Conservation (phyloP, 192 early-diverging fungal species). For the Coemansia sp. region DNA sequence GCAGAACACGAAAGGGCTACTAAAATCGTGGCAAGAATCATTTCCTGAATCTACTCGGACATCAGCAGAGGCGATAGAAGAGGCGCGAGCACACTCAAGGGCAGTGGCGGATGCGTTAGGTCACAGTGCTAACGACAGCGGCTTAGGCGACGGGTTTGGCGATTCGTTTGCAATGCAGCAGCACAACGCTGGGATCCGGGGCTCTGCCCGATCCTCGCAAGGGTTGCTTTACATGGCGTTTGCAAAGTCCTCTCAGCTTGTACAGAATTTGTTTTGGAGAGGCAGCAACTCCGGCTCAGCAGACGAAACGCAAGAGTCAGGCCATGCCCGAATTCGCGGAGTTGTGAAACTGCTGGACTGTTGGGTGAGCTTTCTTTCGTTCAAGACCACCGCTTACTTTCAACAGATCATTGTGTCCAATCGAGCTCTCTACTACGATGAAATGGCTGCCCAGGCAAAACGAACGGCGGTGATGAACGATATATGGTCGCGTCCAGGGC, state of each 20-base stretch:
- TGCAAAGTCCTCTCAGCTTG: slow-evolving; percentile 45
- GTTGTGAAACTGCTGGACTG: slow-evolving; percentile 31
- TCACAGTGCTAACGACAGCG: slow-evolving; percentile 1
- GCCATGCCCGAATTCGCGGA: slow-evolving; percentile 21
- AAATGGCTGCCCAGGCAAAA: slow-evolving; percentile 13
- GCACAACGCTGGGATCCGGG: background rate
- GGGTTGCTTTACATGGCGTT: slow-evolving; percentile 36
- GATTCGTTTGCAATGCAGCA: slow-evolving; percentile 13
- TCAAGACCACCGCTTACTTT: slow-evolving; percentile 49
- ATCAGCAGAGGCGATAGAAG: slow-evolving; percentile 2
- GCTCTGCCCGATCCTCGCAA: background rate
- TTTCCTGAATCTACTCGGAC: slow-evolving; percentile 12
- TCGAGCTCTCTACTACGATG: slow-evolving; percentile 39
- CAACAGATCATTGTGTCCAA: slow-evolving; percentile 42
- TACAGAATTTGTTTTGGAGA: slow-evolving; percentile 46
- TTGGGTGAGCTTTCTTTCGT: slow-evolving; percentile 33
- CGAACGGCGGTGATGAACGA: slow-evolving; percentile 31
- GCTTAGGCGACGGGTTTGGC: slow-evolving; percentile 25
- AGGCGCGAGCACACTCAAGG: background rate
- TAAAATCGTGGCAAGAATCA: slow-evolving; percentile 27
- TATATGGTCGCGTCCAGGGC: slow-evolving; percentile 35
- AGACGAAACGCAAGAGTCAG: slow-evolving; percentile 9
- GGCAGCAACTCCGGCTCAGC: slow-evolving; percentile 8
- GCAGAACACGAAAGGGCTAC: slow-evolving; percentile 28
- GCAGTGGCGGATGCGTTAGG: slow-evolving; percentile 3